phyloP scores from a whole-genome alignment of 1,139 yeast genomes.

The Lodderomyces theae region DNA sequence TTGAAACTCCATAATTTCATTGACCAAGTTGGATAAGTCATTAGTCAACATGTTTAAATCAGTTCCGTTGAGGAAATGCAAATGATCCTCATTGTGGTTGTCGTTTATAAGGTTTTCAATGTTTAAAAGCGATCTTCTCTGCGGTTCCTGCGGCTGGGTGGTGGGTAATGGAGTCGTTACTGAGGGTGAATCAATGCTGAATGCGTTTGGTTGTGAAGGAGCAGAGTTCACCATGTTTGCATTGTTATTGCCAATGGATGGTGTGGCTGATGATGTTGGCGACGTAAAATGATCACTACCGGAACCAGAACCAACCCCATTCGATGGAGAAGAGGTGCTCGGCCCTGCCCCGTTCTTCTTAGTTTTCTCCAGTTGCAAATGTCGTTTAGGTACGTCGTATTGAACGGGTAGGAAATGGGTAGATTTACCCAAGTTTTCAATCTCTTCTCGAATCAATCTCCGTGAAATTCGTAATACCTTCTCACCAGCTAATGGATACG shows the following conservation, averaged over 20 bases:
- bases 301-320: background rate
- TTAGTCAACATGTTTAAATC: slow-evolving; percentile 30
- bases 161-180: background rate
- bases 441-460: slow-evolving; percentile 14
- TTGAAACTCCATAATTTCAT: slow-evolving; percentile 26
- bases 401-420: slow-evolving; percentile 15
- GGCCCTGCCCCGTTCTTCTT: background rate
- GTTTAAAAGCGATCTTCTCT: slow-evolving; percentile 9
- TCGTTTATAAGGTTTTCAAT: slow-evolving; percentile 13
- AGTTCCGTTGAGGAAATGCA: slow-evolving; percentile 13
- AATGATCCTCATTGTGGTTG: slow-evolving; percentile 5
- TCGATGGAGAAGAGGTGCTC: background rate
- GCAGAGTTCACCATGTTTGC: no score
- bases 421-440: slow-evolving; percentile 13
- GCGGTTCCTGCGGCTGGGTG: background rate
- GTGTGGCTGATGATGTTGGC: background rate
- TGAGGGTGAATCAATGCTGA: no score
- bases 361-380: background rate
- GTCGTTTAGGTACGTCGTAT: slow-evolving; percentile 13
- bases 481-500: slow-evolving; percentile 23
- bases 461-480: slow-evolving; percentile 18
- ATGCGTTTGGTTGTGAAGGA: background rate
- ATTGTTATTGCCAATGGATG: no score
- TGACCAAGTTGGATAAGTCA: slow-evolving; percentile 32
- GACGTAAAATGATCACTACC: background rate